phyloP scores from a whole-genome alignment of 2,329 filamentous ascomycete species.

The Coniochaeta sp. region DNA sequence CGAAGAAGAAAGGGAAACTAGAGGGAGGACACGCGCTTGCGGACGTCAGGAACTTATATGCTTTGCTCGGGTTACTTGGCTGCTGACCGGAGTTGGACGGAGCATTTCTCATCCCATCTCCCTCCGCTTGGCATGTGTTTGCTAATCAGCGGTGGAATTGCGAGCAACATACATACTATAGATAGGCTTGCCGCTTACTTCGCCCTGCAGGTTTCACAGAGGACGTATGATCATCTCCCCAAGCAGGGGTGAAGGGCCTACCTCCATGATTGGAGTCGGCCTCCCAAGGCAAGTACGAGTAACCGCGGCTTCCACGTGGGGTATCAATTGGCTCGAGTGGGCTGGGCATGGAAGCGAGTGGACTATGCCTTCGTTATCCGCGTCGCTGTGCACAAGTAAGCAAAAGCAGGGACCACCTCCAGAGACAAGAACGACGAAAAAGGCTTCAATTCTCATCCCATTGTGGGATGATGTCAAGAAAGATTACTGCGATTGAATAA shows the following conservation, averaged over 20 bases:
- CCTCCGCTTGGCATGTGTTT: background rate
- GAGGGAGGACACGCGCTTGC: background rate
- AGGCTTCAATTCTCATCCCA: background rate
- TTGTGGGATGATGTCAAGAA: background rate
- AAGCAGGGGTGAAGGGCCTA: background rate
- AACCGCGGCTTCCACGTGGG: conserved; percentile 1
- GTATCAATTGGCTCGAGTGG: background rate
- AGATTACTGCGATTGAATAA: background rate
- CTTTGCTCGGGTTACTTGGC: background rate
- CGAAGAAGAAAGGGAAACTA: background rate
- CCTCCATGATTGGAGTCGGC: background rate
- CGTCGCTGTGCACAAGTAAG: background rate
- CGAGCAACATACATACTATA: background rate
- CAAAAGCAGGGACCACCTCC: background rate
- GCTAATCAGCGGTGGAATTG: background rate
- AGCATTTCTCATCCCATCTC: background rate
- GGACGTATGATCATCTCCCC: background rate
- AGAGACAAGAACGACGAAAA: background rate
- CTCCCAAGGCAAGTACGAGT: background rate
- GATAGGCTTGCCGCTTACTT: background rate
- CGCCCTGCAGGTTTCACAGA: background rate
- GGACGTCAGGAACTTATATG: conserved; percentile 1
- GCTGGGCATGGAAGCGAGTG: background rate
- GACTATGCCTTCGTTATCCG: conserved; percentile 2
- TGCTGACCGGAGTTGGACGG: background rate